Evolutionary conservation across 305 asterid genomes (phyloP), one percentile per base, ranked within the genome.

Genomic region (Fraxinus platypoda): DNA sequence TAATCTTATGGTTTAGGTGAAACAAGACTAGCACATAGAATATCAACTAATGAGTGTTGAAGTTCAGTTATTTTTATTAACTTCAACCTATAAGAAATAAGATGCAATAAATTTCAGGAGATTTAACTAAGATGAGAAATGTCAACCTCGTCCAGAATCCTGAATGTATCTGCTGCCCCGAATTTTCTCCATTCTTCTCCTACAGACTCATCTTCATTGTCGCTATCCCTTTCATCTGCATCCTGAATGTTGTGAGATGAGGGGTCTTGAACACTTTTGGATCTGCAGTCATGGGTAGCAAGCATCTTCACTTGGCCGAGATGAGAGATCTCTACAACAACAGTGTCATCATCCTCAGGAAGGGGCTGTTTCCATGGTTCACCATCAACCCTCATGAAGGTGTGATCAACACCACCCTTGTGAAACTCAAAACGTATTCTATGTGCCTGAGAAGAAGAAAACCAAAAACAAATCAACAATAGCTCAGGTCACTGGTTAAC

Each of bases 281-380:
- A 84, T 84, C 81, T 84, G 83, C 97, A 88, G 35, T 74, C 91
- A 8, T 86, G 86, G 26, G 89, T 86, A 11, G 97, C 97, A 6
- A 95, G 97, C 94, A 95, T 90, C 86, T 86, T 94, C 9, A 92
- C 97, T 87, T 94, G 97, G 73, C 93, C 89, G 72, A 83, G 93
- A 84, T 91, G 92, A 54, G 98, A 95, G 64, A 95, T 94, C 78
- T 95, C 99, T 41, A 95, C 90, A 0, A 91, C 89, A 4, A 93
- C 98, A 0, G 90, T 89, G 68, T 94, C 95, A 31, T 92, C 96
- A 15, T 93, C 90, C 5, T 49, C 70, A 0, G 98, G 99, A 75
- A 92, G 97, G 11, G 97, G 98, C 75, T 95, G 99, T 46, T 91
- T 94, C 98, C 99, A 95, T 74, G 99, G 98, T 77, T 95, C 97